Conservation (phyloP, 495 filamentous ascomycete species). For the Choiromyces venosus region DNA sequence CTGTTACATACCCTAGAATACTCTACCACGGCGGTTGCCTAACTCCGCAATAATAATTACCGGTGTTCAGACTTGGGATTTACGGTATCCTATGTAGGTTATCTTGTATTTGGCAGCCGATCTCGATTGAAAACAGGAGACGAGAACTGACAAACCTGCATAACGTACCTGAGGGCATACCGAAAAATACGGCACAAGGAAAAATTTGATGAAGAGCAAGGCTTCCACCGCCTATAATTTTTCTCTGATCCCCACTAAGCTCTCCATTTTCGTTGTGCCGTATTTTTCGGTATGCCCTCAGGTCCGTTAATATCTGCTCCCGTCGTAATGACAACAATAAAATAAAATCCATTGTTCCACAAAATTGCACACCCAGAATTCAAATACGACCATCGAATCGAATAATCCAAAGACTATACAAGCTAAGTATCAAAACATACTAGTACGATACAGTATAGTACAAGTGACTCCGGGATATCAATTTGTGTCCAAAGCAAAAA, state of each 20-base stretch:
- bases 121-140: neutral
- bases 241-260: no score
- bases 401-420: neutral
- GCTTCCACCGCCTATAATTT: no score
- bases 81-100: neutral
- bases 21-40: neutral
- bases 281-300: no score
- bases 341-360: neutral
- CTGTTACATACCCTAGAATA: neutral
- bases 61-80: neutral
- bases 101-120: neutral
- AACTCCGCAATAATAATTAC: neutral
- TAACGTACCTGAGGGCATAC: no score
- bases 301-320: neutral
- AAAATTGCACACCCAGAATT: constrained; percentile 1
- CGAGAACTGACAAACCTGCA: neutral
- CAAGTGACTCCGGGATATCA: neutral
- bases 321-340: neutral
- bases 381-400: neutral
- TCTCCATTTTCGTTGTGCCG: no score
- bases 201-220: no score
- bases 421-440: neutral
- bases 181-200: no score
- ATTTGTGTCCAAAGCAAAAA: neutral
- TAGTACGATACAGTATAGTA: neutral